A percentile compares a stretch with the other conserved stretches of the same genome.
These are phyloP conservation scores for Syzygium syzygioides DNA, from an alignment of 441 rosid species.

Conservation along the genomic window DNA sequence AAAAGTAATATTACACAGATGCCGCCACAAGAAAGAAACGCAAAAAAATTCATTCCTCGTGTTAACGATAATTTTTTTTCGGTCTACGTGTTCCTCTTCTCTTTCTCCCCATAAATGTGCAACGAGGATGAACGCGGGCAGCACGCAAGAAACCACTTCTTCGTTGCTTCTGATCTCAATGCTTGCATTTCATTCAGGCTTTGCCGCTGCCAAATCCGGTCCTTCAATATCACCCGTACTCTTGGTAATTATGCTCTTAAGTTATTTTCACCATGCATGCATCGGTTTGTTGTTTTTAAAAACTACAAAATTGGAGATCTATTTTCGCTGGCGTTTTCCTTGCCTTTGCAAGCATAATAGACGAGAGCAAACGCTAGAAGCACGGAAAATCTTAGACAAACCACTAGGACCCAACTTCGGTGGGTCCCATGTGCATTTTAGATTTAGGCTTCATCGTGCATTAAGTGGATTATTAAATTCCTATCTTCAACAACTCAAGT, in stretches of 20 bases:
- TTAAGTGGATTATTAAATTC: not conserved
- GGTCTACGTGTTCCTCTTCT: no score
- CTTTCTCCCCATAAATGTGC: no score
- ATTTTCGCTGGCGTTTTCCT: not conserved
- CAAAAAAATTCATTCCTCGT: no score
- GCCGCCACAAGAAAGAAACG: no score
- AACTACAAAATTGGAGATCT: no score
- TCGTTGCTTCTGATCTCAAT: not conserved
- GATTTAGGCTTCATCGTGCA: not conserved
- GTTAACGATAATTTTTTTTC: no score
- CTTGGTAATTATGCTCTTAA: not conserved
- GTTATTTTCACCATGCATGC: not conserved
- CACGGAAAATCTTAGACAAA: not conserved
- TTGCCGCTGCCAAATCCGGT: not conserved
- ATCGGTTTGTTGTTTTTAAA: not conserved
- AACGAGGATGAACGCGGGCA: not conserved
- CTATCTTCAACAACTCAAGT: not conserved
- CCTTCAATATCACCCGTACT: not conserved
- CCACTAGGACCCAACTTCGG: not conserved
- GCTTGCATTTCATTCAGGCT: not conserved
- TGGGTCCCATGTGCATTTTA: not conserved
- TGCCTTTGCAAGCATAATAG: not conserved
- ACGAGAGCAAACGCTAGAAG: not conserved
- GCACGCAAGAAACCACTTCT: not conserved
- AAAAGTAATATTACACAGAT: no score